Evolutionary conservation across 2,329 filamentous ascomycete genomes (phyloP), one percentile per base, ranked within the genome.

Genomic region (Chrysoporthe austroafricana): DNA sequence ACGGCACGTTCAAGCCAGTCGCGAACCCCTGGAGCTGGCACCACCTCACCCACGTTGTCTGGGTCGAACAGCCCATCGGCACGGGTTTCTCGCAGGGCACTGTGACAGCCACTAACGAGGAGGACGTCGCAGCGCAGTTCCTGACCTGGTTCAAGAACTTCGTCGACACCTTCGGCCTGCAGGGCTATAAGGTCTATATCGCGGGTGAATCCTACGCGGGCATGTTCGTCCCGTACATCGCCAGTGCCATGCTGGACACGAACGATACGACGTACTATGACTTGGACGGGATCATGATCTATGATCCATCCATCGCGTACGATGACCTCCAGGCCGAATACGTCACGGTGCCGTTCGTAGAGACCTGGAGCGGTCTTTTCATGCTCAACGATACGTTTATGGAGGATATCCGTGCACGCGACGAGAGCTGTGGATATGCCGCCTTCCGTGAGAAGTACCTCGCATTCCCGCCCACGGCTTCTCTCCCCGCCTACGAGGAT

Each of bases 111-210:
- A 87, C 82, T 4, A 86, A 85, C 72, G 88, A 93, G 71, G 84
- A 87, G 42, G 90, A 93, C 71, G 83, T 91, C 1, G 90, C 90
- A 0, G 77, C 80, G n/a, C 86, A 94, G 72, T 93, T 95, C 76
- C 81, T 91, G 18, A 90, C 90, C 62, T 96, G 93, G 79, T 94
- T 89, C 84, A 89, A 90, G 79, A 93, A 93, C 79, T 94, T 93
- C 72, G 79, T 93, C 67, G 82, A 91, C 44, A 88, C 88, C 0
- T 94, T 94, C 72, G 81, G 79, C n/a, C 81, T 93, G 73, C 83
- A 91, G 26, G 84, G 85, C 14, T 87, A 85, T 73, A 91, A 91
- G 71, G 84, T 93, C 11, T 95, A 91, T 76, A 86, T 96, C 67
- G 85, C 90, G 0, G 92, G 91, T 7, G 91, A 92, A 76, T 90